Conservation (phyloP, 257 asterid species). For the Ilex asprella region DNA sequence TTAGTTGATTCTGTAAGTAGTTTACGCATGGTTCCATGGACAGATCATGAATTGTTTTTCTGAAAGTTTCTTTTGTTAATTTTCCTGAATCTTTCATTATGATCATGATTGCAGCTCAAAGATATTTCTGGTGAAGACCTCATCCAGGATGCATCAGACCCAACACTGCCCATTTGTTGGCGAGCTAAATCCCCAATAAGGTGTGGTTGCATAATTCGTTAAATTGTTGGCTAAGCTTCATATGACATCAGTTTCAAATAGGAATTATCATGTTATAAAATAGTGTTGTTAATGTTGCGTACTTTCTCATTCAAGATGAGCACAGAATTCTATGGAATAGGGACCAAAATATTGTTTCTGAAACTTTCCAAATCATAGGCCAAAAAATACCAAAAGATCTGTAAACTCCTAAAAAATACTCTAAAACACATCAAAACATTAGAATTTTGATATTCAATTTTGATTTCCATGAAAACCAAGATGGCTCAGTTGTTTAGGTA, state of each 20-base stretch:
- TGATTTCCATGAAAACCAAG: no score
- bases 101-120: constrained; percentile 32
- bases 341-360: no score
- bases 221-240: not conserved
- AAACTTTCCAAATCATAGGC: no score
- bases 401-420: no score
- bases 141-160: constrained; percentile 48
- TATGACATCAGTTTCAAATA: not conserved
- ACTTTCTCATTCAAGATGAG: no score
- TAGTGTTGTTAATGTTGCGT: no score
- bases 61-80: constrained; percentile 9
- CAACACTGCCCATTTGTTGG: constrained; percentile 69
- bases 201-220: constrained; percentile 17
- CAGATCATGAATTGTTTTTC: constrained; percentile 7
- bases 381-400: no score
- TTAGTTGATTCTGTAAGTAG: constrained; percentile 45
- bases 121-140: constrained; percentile 43
- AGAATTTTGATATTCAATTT: no score
- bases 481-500: no score
- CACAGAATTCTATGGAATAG: no score
- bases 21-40: constrained; percentile 5
- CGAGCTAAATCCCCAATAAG: constrained; percentile 44
- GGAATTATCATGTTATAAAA: no score
- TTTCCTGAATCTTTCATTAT: constrained; percentile 7
- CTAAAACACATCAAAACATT: no score